Evolutionary conservation across 495 filamentous ascomycete species (phyloP), one percentile per base, ranked within the genome.

Genomic region (Lasiosphaeria ovina): DNA sequence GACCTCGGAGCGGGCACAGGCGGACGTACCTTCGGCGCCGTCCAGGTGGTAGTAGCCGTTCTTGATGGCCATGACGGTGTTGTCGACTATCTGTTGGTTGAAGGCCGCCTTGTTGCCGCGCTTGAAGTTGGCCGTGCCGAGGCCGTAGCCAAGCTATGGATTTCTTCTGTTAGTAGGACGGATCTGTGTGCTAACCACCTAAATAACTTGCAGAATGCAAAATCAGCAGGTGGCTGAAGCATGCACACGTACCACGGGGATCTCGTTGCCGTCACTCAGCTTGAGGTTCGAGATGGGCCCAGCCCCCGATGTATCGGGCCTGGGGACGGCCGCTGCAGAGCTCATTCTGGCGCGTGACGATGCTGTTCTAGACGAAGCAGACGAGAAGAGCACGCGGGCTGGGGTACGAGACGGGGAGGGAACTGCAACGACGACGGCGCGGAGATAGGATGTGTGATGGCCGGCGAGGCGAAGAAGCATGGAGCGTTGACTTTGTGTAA

Each of bases 111-210:
- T 69, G 57, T 70, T 61, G 10, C 66, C 66, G 31, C 65, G 72
- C 49, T 77, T 78, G 33, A 59, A 72, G 33, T 74, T 76, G 12
- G 78, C 78, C 0, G 79, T 77, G 16, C 81, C 81, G 3, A 81
- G 83, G 55, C 91, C 91, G 72, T 89, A 96, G 24, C 81, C 89
- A 32, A 93, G 72, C 89, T 92, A n/a, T n/a, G n/a, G n/a, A n/a
- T n/a, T n/a, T n/a, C n/a, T n/a, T n/a, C n/a, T n/a, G n/a, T n/a
- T n/a, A n/a, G n/a, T n/a, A n/a, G n/a, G n/a, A n/a, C n/a, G n/a
- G n/a, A n/a, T n/a, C n/a, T n/a, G n/a, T n/a, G n/a, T n/a, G n/a
- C n/a, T n/a, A n/a, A n/a, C n/a, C n/a, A n/a, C n/a, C n/a, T n/a
- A n/a, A n/a, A n/a, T n/a, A n/a, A n/a, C n/a, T n/a, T n/a, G n/a